Base-by-base conservation (phyloP, 441 rosid genomes). In the Hura crepitans region DNA sequence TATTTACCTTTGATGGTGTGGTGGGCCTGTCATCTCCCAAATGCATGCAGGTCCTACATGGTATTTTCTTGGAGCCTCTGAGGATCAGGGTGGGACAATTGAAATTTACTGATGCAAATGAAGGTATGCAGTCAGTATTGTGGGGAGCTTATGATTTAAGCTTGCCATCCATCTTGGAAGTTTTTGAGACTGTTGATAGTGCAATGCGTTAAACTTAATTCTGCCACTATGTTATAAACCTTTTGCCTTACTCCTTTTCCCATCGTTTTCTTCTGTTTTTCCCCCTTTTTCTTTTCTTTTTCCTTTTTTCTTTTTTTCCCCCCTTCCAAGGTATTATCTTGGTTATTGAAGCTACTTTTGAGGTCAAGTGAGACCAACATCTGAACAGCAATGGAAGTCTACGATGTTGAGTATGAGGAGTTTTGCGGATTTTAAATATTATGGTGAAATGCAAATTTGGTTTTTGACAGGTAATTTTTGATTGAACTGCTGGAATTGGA, bases 41-140 rank as follows among this genome's bases (percentile, higher is more conserved):
- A 77, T 82, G 72, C 78, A 70, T 85, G 89, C 89, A 86, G 89
- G 87, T 86, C 79, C 20, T 70, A 64, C 70, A 42, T 77, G 88
- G 79, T 81, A 79, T 74, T 76, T 76, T 77, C 65, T 28, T 77
- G 91, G 81, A 85, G 89, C 86, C 65, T 67, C 74, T 51, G 63
- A 75, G 75, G 75, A 78, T 79, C 81, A 70, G 77, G 75, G 61
- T 78, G 80, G 83, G 78, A 63, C 69, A 79, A 78, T 82, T 81
- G 77, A 62, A 69, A 80, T 78, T 61, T 74, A 68, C 75, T 73
- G 71, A 69, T 77, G 65, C 69, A 59, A 74, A 43, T 72, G 60
- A 81, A 81, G 90, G 88, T 84, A 86, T 77, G 87, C 65, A 27
- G 70, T 75, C 73, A 62, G 59, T 72, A 68, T 23, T 76, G 61